phyloP scores from a whole-genome alignment of 2,329 filamentous ascomycete genomes.

The Apiospora saccharicola region DNA sequence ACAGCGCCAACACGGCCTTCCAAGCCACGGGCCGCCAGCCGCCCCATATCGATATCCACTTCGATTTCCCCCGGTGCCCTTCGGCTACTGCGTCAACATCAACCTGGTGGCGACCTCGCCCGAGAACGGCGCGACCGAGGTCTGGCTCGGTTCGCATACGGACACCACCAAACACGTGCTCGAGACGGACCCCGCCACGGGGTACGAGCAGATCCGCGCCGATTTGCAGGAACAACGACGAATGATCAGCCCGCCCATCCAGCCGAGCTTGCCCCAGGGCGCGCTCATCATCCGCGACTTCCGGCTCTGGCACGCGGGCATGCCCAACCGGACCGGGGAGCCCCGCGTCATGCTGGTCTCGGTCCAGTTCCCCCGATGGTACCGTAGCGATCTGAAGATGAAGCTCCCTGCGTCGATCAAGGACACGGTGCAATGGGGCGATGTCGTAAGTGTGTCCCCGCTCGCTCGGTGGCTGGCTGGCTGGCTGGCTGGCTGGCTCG shows the following conservation, averaged over 20 bases:
- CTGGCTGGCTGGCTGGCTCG: no score
- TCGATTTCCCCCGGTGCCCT: slow-evolving; percentile 58
- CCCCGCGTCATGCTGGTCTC: slow-evolving; percentile 53
- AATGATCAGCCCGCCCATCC: slow-evolving; percentile 45
- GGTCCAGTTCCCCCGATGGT: slow-evolving; percentile 49
- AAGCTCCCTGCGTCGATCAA: slow-evolving; percentile 41
- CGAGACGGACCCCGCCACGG: slow-evolving; percentile 27
- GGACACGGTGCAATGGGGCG: slow-evolving; percentile 43
- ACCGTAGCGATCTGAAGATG: slow-evolving; percentile 43
- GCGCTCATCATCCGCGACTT: slow-evolving; percentile 55
- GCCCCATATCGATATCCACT: slow-evolving; percentile 50
- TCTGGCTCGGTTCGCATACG: slow-evolving; percentile 58
- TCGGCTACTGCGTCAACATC: slow-evolving; percentile 55
- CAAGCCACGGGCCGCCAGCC: slow-evolving; percentile 47
- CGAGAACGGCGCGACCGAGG: slow-evolving; percentile 56
- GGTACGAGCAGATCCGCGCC: slow-evolving; percentile 38
- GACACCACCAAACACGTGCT: slow-evolving; percentile 44
- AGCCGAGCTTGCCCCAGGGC: slow-evolving; percentile 51
- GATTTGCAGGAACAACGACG: slow-evolving; percentile 41
- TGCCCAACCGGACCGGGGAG: slow-evolving; percentile 51
- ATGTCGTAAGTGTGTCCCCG: slow-evolving; percentile 34
- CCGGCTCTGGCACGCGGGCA: slow-evolving; percentile 58
- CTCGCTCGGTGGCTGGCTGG: no score
- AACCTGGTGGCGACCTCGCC: slow-evolving; percentile 53
- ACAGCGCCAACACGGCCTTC: slow-evolving; percentile 50